These are phyloP conservation scores for Umbellularia californica DNA, from an alignment of 164 flowering plant genomes.

Conservation along the genomic window DNA sequence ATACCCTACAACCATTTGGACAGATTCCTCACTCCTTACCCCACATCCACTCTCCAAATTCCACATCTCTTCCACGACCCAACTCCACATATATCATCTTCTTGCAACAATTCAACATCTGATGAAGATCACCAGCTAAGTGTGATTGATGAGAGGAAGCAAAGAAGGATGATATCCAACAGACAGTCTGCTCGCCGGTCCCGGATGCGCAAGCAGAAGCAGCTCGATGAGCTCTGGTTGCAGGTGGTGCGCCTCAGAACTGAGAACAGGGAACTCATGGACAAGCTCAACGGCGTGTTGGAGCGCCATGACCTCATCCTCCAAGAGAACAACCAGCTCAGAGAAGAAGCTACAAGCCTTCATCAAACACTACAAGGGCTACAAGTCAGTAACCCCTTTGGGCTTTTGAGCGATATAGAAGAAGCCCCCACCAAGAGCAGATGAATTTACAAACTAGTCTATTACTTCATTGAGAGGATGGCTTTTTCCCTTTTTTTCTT, in stretches of 20 bases:
- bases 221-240: conserved; percentile 87
- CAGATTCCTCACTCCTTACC: conserved; percentile 26
- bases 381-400: conserved; percentile 47
- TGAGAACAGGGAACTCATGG: conserved; percentile 77
- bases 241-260: conserved; percentile 70
- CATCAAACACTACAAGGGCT: conserved; percentile 49
- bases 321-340: conserved; percentile 68
- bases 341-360: conserved; percentile 60
- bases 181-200: conserved; percentile 92
- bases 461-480: conserved; percentile 22
- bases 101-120: conserved; percentile 62
- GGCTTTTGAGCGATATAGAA: conserved; percentile 36
- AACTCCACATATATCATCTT: conserved; percentile 1
- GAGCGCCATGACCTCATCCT: conserved; percentile 56
- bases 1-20: conserved; percentile 22
- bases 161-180: conserved; percentile 91
- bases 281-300: conserved; percentile 57
- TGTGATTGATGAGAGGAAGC: conserved; percentile 72
- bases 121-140: conserved; percentile 66
- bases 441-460: conserved; percentile 38
- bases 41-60: conserved; percentile 20
- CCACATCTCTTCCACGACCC: conserved; percentile 27
- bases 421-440: conserved; percentile 39
- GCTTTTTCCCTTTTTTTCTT: neutral
- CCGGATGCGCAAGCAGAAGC: conserved; percentile 90